Base-by-base conservation (phyloP, 1,284 basidiomycete genomes). In the Coniophora puteana region DNA sequence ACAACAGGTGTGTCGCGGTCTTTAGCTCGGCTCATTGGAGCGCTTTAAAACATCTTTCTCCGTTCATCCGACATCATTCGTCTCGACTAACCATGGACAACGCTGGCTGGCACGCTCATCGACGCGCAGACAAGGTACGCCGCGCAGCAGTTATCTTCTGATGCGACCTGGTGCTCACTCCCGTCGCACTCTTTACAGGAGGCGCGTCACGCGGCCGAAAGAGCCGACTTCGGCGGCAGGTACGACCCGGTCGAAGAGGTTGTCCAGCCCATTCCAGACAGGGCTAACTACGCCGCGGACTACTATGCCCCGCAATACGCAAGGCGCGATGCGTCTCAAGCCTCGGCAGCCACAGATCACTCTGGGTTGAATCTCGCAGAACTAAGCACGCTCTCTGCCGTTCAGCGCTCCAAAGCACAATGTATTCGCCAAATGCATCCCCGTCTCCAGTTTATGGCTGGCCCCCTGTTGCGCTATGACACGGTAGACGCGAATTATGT, bases 391-490 rank as follows among this genome's bases (percentile, higher is more conserved):
- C 65, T 85, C 61, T 69, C 67, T 36, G 74, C 86, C 2, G 70
- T 80, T 17, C 82, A 89, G 51, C 71, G 87, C 36, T 79, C 85
- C 8, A 64, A 72, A 34, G 63, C 67, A 12, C 65, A 81, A 28
- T 67, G 69, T 36, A 67, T 76, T 10, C 76, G 75, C 16, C 71
- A 74, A 20, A 89, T 85, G 82, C 63, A 77, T 23, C 88, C 89
- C 3, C 71, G 81, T 55, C 68, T 90, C 25, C 66, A 87, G 68
- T 78, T 88, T 48, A 89, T 89, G 85, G 82, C 80, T 40, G 93
- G 93, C 2, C 94, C 94, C 10, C 71, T 98, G 29, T 67, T 99
- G 48, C 80, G 86, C 46, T 98, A 95, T 62, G 94, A 98, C 61
- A 96, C 91, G 0, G 80, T 92, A 20, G 83, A 89, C 47, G 68